These are phyloP conservation scores for Galeopsis tetrahit DNA, from an alignment of 257 asterid genomes.

Conservation along the genomic window DNA sequence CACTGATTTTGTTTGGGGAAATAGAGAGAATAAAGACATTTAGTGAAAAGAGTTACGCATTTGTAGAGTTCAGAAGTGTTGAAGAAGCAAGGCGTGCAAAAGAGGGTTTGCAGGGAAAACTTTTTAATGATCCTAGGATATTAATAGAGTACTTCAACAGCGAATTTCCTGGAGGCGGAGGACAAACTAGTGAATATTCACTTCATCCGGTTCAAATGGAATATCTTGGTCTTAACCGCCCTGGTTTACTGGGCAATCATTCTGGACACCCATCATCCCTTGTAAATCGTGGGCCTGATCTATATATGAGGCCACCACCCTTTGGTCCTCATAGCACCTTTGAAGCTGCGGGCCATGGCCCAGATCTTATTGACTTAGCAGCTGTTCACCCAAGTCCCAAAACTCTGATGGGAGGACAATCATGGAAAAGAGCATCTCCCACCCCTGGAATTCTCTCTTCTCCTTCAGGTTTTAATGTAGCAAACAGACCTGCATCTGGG, in stretches of 20 bases:
- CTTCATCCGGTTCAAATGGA: conserved; percentile 74
- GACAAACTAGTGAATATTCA: conserved; percentile 53
- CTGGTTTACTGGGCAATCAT: conserved; percentile 53
- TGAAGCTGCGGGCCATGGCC: conserved; percentile 54
- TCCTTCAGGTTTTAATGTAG: conserved; percentile 50
- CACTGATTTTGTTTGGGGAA: conserved; percentile 94
- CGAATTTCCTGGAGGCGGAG: conserved; percentile 71
- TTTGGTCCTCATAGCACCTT: conserved; percentile 60
- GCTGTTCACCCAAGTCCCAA: conserved; percentile 50
- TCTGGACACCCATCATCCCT: conserved; percentile 49
- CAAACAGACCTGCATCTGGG: conserved; percentile 57
- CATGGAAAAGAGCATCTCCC: conserved; percentile 85
- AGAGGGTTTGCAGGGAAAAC: conserved; percentile 94
- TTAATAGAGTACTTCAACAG: conserved; percentile 69
- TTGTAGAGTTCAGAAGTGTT: conserved; percentile 91
- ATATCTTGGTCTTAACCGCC: conserved; percentile 57
- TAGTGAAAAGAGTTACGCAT: conserved; percentile 70
- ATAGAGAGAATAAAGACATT: conserved; percentile 84
- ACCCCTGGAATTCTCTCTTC: conserved; percentile 64
- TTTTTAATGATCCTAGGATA: conserved; percentile 85
- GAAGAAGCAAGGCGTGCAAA: conserved; percentile 96
- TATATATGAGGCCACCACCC: conserved; percentile 53
- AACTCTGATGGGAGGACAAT: conserved; percentile 58
- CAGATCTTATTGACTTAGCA: conserved; percentile 51
- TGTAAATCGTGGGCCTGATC: conserved; percentile 68